Conservation (phyloP, 805 yeast species). For the Spathaspora girioi region DNA sequence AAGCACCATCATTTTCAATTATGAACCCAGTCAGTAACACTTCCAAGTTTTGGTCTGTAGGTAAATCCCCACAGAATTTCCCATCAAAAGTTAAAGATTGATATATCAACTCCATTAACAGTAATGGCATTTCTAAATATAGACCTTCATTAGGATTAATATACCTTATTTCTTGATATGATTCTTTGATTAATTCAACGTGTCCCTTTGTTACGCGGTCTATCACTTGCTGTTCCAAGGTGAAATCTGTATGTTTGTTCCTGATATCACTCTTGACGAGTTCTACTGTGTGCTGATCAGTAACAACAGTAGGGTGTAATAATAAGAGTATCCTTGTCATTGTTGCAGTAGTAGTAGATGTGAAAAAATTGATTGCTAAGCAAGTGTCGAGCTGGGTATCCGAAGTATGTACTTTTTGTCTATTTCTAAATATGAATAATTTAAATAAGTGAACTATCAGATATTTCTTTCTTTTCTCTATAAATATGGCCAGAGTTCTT, state of each 20-base stretch:
- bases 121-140: slow-evolving; percentile 45
- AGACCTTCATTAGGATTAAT: slow-evolving; percentile 48
- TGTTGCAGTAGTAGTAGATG: not conserved
- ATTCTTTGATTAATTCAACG: slow-evolving; percentile 31
- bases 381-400: not conserved
- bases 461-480: not conserved
- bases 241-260: slow-evolving; percentile 21
- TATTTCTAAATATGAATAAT: not conserved
- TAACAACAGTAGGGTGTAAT: slow-evolving; percentile 66
- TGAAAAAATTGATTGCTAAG: not conserved
- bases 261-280: slow-evolving; percentile 30
- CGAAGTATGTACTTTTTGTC: no score
- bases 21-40: slow-evolving; percentile 67
- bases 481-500: no score
- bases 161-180: slow-evolving; percentile 47
- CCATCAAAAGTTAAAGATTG: slow-evolving; percentile 44
- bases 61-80: slow-evolving; percentile 49
- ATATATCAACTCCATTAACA: slow-evolving; percentile 35
- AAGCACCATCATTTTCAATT: slow-evolving; percentile 35
- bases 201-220: slow-evolving; percentile 53
- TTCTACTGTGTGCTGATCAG: slow-evolving; percentile 47
- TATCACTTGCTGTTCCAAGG: slow-evolving; percentile 49
- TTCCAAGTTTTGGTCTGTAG: slow-evolving; percentile 49
- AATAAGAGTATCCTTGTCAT: slow-evolving; percentile 39
- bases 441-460: not conserved